Conservation (phyloP, 202 grass and related monocot species). For the Setaria viridis region DNA sequence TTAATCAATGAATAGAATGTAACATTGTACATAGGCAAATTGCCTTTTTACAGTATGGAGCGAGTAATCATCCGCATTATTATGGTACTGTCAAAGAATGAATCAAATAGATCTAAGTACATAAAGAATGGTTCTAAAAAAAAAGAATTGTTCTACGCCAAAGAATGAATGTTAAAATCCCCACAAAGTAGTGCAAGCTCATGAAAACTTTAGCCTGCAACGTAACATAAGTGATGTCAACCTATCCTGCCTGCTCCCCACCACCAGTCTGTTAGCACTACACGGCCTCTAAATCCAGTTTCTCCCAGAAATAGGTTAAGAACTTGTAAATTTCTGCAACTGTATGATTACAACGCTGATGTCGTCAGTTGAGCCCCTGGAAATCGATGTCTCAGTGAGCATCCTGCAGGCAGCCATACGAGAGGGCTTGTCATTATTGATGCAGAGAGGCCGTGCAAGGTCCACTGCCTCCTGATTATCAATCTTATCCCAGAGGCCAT, state of each 20-base stretch:
- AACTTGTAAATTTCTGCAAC: conserved; percentile 61
- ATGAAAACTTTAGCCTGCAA: conserved; percentile 61
- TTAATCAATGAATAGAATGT: conserved; percentile 23
- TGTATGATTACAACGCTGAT: conserved; percentile 80
- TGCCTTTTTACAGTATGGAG: background rate
- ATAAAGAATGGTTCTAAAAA: conserved; percentile 44
- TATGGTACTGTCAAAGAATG: conserved; percentile 45
- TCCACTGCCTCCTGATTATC: conserved; percentile 80
- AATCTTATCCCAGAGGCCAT: conserved; percentile 96
- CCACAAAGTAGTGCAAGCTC: conserved; percentile 53
- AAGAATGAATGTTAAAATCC: conserved; percentile 25
- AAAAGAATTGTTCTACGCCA: conserved; percentile 19
- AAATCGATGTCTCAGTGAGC: conserved; percentile 66
- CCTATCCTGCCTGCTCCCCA: conserved; percentile 25
- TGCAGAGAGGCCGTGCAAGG: conserved; percentile 59
- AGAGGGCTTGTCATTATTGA: conserved; percentile 43
- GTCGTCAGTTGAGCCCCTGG: conserved; percentile 81
- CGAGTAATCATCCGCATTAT: conserved; percentile 36
- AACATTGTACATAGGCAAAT: conserved; percentile 31
- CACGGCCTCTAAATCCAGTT: background rate
- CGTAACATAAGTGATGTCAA: conserved; percentile 43
- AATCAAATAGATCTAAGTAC: conserved; percentile 52
- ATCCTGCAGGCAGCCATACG: conserved; percentile 69
- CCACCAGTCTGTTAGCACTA: conserved; percentile 50
- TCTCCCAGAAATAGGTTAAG: conserved; percentile 24